A percentile compares a stretch with the other conserved stretches of the same genome.
Evolutionary conservation across 352 stramenopile species (phyloP).

Genomic region (Phytophthora palmivora): DNA sequence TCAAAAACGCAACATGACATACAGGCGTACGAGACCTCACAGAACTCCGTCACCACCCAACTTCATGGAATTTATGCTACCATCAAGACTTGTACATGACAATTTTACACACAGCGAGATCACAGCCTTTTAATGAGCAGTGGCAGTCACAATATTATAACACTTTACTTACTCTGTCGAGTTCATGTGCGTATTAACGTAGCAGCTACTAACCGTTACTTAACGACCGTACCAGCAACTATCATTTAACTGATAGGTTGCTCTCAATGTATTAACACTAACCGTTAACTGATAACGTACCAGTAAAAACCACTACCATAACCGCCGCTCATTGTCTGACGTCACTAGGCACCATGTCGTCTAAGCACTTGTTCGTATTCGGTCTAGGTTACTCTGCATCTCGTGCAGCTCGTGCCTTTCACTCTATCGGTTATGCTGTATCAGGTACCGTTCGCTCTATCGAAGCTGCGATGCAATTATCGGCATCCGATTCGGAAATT

Average conservation of each 20-base stretch:
- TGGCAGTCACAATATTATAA: too few species aligned
- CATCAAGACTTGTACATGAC: background rate
- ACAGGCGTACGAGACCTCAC: background rate
- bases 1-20: background rate
- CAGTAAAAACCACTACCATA: background rate
- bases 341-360: constrained; percentile 9
- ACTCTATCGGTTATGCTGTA: constrained; percentile 63
- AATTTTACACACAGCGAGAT: too few species aligned
- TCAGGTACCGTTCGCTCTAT: constrained; percentile 75
- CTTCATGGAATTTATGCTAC: background rate
- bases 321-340: constrained; percentile 12
- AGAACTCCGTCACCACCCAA: background rate
- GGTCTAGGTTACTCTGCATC: constrained; percentile 88
- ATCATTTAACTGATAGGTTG: too few species aligned
- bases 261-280: too few species aligned
- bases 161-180: too few species aligned
- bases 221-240: too few species aligned
- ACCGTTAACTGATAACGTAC: too few species aligned
- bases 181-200: too few species aligned
- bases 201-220: too few species aligned
- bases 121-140: too few species aligned
- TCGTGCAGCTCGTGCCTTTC: constrained; percentile 74
- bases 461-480: constrained; percentile 55
- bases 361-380: constrained; percentile 88
- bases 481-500: constrained; percentile 35